Evolutionary conservation across 2,329 filamentous ascomycete species (phyloP).

Genomic region (Penicillium sp.): DNA sequence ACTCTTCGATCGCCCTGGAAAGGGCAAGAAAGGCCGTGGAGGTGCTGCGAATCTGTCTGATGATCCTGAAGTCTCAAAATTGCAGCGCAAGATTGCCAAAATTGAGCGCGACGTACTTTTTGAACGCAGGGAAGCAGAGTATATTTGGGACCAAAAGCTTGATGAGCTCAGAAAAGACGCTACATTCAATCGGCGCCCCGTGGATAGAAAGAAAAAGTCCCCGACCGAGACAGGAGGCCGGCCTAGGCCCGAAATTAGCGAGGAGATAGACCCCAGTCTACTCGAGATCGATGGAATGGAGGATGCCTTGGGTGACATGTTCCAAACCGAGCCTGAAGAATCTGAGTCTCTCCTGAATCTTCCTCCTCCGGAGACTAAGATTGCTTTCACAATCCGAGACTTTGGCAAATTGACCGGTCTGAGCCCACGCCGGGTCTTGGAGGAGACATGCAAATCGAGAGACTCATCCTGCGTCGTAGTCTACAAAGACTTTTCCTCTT

Average conservation of each 20-base stretch:
- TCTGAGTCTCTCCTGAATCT: constrained; percentile 39
- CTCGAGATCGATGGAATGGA: constrained; percentile 34
- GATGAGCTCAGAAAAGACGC: constrained; percentile 61
- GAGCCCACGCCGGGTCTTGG: constrained; percentile 69
- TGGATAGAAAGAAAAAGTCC: constrained; percentile 21
- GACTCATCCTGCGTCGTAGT: constrained; percentile 56
- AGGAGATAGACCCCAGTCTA: constrained; percentile 19
- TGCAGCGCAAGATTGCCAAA: constrained; percentile 68
- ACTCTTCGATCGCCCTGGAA: constrained; percentile 43
- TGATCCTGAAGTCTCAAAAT: constrained; percentile 55
- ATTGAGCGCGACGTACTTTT: constrained; percentile 78
- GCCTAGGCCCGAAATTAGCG: constrained; percentile 16
- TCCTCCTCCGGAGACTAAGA: constrained; percentile 33
- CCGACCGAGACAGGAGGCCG: constrained; percentile 51
- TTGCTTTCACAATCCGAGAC: constrained; percentile 61
- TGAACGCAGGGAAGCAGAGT: constrained; percentile 62
- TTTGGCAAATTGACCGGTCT: constrained; percentile 81
- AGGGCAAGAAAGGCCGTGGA: constrained; percentile 42
- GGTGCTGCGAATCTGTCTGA: constrained; percentile 17
- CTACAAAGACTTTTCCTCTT: constrained; percentile 68
- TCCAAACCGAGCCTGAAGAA: constrained; percentile 45
- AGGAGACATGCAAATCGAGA: constrained; percentile 84
- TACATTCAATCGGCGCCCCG: constrained; percentile 30
- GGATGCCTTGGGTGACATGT: constrained; percentile 54
- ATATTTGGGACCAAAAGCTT: constrained; percentile 60